Evolutionary conservation across 352 stramenopile genomes (phyloP).

Genomic region (Pythium sukuiense): DNA sequence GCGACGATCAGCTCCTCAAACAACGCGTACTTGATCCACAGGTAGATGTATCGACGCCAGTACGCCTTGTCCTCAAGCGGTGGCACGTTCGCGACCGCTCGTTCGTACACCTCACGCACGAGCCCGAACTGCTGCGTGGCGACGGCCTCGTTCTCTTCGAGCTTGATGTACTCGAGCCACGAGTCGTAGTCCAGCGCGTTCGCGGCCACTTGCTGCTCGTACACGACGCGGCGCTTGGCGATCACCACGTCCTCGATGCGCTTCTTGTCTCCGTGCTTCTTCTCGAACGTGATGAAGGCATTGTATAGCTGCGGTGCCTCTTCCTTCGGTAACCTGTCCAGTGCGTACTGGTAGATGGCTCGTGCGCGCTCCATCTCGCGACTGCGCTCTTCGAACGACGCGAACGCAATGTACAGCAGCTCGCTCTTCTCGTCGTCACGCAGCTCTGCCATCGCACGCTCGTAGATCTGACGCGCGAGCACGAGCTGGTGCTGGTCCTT

Average conservation of each 20-base stretch:
- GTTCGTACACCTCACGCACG: constrained; percentile 95
- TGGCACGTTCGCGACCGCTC: constrained; percentile 93
- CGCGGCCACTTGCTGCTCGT: constrained; percentile 90
- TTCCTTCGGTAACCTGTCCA: constrained; percentile 80
- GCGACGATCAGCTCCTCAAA: constrained; percentile 95
- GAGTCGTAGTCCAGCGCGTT: constrained; percentile 97
- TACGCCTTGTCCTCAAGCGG: constrained; percentile 95
- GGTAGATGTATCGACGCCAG: constrained; percentile 99
- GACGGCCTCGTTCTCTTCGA: constrained; percentile 93
- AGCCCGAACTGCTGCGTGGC: constrained; percentile 50
- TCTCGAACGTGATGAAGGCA: constrained; percentile 98
- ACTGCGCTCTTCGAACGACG: constrained; percentile 97
- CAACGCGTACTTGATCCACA: constrained; percentile 99
- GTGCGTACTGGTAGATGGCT: constrained; percentile 86
- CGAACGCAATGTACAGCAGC: constrained; percentile 93
- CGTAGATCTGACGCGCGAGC: constrained; percentile 94
- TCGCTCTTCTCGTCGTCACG: constrained; percentile 78
- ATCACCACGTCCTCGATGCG: constrained; percentile 96
- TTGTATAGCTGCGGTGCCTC: constrained; percentile 94
- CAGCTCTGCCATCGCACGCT: constrained; percentile 93
- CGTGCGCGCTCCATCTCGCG: constrained; percentile 91
- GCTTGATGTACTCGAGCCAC: constrained; percentile 99
- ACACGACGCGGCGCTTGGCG: constrained; percentile 93
- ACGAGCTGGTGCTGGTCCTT: constrained; percentile 91
- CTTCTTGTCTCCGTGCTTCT: constrained; percentile 96